These are phyloP conservation scores for Amesomyces nigricolor DNA, from an alignment of 2,329 filamentous ascomycete species.

Conservation along the genomic window DNA sequence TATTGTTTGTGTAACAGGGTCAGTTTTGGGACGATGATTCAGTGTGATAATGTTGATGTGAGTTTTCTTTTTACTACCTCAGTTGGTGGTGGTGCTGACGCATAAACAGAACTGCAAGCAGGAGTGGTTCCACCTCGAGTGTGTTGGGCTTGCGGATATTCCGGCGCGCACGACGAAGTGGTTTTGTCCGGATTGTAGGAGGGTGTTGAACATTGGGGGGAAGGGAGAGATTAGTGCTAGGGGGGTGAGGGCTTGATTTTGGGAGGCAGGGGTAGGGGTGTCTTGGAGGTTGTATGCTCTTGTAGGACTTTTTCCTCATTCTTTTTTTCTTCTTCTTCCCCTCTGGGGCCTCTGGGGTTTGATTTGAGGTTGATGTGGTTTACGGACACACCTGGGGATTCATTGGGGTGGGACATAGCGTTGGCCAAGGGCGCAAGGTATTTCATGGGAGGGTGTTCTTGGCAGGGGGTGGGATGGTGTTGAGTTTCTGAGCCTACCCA, in stretches of 20 bases:
- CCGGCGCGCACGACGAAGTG: conserved; percentile 71
- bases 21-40: conserved; percentile 78
- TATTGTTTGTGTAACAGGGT: conserved; percentile 78
- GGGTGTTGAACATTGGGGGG: conserved; percentile 56
- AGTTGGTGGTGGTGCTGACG: neutral
- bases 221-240: conserved; percentile 58
- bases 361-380: no score
- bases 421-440: no score
- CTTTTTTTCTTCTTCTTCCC: neutral
- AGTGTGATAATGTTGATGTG: conserved; percentile 73
- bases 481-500: no score
- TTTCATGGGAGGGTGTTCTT: no score
- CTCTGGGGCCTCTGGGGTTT: no score
- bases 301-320: neutral
- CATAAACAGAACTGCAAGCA: conserved; percentile 58
- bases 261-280: neutral
- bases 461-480: no score
- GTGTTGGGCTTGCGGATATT: conserved; percentile 62
- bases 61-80: conserved; percentile 32
- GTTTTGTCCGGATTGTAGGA: conserved; percentile 75
- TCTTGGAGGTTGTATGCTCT: neutral
- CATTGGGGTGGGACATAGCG: no score
- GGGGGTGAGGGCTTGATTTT: conserved; percentile 42
- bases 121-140: conserved; percentile 82
- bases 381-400: no score